Evolutionary conservation across 2,329 filamentous ascomycete genomes (phyloP).

Genomic region (Pseudocercospora ulei): DNA sequence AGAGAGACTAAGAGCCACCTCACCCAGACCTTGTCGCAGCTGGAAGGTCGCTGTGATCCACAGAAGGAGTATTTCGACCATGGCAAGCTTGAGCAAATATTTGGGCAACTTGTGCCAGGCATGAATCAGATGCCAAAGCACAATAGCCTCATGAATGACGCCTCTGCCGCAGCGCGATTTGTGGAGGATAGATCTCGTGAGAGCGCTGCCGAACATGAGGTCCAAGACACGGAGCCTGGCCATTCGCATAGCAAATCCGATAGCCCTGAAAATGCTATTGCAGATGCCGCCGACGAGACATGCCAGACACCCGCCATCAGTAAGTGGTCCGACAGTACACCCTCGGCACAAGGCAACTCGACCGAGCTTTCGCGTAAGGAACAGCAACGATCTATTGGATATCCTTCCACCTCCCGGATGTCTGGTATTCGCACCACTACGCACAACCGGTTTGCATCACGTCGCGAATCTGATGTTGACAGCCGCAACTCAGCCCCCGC

Average conservation of each 20-base stretch:
- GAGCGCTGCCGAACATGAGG: neutral
- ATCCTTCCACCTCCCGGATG: constrained; percentile 17
- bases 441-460: neutral
- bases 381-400: constrained; percentile 23
- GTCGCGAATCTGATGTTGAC: constrained; percentile 4
- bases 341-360: constrained; percentile 18
- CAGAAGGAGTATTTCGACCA: constrained; percentile 4
- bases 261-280: neutral
- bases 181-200: constrained; percentile 5
- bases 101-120: neutral
- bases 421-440: constrained; percentile 9
- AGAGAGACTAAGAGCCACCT: constrained; percentile 11
- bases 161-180: constrained; percentile 4
- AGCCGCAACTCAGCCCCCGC: constrained; percentile 24
- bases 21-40: constrained; percentile 9
- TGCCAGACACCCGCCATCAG: constrained; percentile 15
- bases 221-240: neutral
- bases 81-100: constrained; percentile 6
- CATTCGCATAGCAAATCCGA: neutral
- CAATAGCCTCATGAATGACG: constrained; percentile 7
- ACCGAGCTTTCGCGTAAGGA: constrained; percentile 9
- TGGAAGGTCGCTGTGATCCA: constrained; percentile 10
- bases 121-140: neutral
- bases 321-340: constrained; percentile 29
- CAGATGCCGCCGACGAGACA: neutral